These are phyloP conservation scores for Ogataea hybrid DNA, from an alignment of 1,139 yeast species.

Conservation along the genomic window DNA sequence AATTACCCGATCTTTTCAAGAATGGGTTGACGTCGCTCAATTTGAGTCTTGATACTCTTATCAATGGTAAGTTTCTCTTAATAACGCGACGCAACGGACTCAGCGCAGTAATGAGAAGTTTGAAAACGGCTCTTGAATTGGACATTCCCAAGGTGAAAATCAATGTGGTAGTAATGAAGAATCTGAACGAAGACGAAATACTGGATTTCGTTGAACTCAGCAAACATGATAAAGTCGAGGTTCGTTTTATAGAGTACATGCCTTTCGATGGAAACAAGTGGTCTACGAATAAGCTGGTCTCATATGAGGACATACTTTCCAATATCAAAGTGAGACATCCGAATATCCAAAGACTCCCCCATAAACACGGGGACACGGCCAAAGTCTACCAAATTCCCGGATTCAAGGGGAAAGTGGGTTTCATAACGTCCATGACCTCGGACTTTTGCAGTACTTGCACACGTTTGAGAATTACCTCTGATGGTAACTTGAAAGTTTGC, in stretches of 20 bases:
- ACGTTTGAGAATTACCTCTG: conserved; percentile 46
- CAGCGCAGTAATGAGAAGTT: conserved; percentile 39
- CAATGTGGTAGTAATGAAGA: conserved; percentile 47
- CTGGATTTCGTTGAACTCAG: conserved; percentile 43
- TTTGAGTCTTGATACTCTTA: conserved; percentile 45
- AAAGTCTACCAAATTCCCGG: conserved; percentile 40
- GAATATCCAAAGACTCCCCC: conserved; percentile 19
- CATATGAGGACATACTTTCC: conserved; percentile 40
- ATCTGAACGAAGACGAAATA: conserved; percentile 49
- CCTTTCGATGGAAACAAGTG: conserved; percentile 54
- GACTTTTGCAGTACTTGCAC: conserved; percentile 50
- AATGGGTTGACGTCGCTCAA: conserved; percentile 46
- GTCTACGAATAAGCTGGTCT: conserved; percentile 41
- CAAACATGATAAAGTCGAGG: conserved; percentile 38
- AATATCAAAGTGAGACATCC: conserved; percentile 32
- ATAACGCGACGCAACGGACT: conserved; percentile 49
- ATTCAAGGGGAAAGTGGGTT: conserved; percentile 43
- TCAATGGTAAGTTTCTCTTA: conserved; percentile 46
- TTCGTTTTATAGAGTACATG: conserved; percentile 54
- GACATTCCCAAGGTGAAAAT: conserved; percentile 45
- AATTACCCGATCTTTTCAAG: conserved; percentile 37
- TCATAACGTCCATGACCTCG: conserved; percentile 52
- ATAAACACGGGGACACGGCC: conserved; percentile 46
- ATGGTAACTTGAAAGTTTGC: conserved; percentile 52
- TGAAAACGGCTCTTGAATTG: conserved; percentile 40